These are phyloP conservation scores for Rhizodiscina lignyota DNA, from an alignment of 495 filamentous ascomycete genomes.

Conservation along the genomic window DNA sequence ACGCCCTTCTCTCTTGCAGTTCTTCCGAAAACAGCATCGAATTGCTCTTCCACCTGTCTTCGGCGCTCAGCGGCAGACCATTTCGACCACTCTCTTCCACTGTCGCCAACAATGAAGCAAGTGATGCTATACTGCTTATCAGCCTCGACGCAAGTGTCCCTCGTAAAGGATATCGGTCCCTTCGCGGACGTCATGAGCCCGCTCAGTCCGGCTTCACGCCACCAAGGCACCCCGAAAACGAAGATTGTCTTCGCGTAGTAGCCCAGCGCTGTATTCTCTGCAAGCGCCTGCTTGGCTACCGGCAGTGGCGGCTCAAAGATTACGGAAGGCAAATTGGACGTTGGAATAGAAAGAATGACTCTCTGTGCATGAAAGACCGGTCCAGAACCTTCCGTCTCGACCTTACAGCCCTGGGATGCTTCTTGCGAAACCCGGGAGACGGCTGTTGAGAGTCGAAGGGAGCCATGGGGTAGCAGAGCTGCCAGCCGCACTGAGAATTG, in stretches of 20 bases:
- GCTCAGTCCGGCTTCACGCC: conserved; percentile 9
- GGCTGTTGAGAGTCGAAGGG: conserved; percentile 6
- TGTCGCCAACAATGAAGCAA: conserved; percentile 8
- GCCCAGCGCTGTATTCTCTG: conserved; percentile 8
- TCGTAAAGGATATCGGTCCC: conserved; percentile 9
- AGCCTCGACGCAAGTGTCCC: conserved; percentile 10
- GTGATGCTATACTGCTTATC: conserved; percentile 10
- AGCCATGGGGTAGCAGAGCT: conserved; percentile 1
- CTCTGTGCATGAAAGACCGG: conserved; percentile 1
- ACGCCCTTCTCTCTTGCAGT: background rate
- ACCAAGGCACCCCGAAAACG: conserved; percentile 11
- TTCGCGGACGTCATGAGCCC: conserved; percentile 8
- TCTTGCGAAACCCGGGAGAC: conserved; percentile 6
- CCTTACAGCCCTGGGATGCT: background rate
- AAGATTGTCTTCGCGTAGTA: conserved; percentile 12
- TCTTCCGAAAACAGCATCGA: background rate
- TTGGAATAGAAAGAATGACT: conserved; percentile 12
- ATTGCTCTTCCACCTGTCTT: background rate
- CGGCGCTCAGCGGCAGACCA: background rate
- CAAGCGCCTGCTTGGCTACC: conserved; percentile 3
- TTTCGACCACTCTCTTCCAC: background rate
- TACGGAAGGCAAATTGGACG: conserved; percentile 6
- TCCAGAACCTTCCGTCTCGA: conserved; percentile 3
- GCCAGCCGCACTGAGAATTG: conserved; percentile 10
- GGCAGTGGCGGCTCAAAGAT: conserved; percentile 10